These are phyloP conservation scores for Psilocybe subaeruginosa DNA, from an alignment of 768 basidiomycete species.

Conservation along the genomic window DNA sequence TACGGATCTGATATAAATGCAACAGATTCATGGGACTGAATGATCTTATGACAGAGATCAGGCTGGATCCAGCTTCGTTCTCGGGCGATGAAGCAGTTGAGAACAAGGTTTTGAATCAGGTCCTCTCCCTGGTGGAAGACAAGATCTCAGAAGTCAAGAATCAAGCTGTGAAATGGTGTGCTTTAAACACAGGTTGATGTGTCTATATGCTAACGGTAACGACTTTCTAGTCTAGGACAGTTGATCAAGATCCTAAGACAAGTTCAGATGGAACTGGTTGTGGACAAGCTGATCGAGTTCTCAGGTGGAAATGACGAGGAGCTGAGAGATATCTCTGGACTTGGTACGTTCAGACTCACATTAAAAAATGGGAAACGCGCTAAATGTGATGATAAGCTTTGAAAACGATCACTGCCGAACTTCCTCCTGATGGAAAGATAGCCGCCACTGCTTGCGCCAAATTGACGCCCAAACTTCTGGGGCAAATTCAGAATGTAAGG, in stretches of 20 bases:
- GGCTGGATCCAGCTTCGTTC: slow-evolving; percentile 74
- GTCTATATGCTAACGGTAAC: background rate
- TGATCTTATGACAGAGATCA: slow-evolving; percentile 90
- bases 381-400: slow-evolving; percentile 58
- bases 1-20: slow-evolving; percentile 13
- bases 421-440: slow-evolving; percentile 82
- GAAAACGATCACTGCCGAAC: slow-evolving; percentile 92
- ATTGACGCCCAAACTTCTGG: slow-evolving; percentile 81
- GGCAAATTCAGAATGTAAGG: slow-evolving; percentile 75
- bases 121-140: slow-evolving; percentile 87
- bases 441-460: slow-evolving; percentile 80
- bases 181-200: background rate
- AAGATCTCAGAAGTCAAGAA: slow-evolving; percentile 99
- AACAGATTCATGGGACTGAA: slow-evolving; percentile 96
- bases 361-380: background rate
- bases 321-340: slow-evolving; percentile 88
- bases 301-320: slow-evolving; percentile 90
- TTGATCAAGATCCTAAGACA: slow-evolving; percentile 89
- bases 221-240: slow-evolving; percentile 70
- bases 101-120: slow-evolving; percentile 81
- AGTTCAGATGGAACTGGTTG: slow-evolving; percentile 79
- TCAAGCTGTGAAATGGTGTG: slow-evolving; percentile 92
- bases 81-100: slow-evolving; percentile 86
- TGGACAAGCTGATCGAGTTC: slow-evolving; percentile 88
- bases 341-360: slow-evolving; percentile 60